Evolutionary conservation across 805 yeast species (phyloP).

Genomic region (Candida xyloterini): DNA sequence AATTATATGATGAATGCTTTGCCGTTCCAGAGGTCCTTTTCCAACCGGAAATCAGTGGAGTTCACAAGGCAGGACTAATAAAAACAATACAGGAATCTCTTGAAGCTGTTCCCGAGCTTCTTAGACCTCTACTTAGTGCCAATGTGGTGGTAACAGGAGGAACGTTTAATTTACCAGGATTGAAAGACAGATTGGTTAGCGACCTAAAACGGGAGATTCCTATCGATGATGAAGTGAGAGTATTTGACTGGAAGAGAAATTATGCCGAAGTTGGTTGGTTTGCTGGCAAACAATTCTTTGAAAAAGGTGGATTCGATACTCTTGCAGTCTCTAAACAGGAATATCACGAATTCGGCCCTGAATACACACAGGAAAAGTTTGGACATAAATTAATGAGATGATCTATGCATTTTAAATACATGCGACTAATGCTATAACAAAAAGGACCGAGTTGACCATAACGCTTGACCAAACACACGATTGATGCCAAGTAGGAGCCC

Average conservation of each 20-base stretch:
- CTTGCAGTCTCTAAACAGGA: constrained; percentile 72
- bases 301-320: constrained; percentile 43
- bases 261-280: constrained; percentile 49
- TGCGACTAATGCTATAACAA: constrained; percentile 39
- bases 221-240: constrained; percentile 62
- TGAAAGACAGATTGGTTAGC: constrained; percentile 53
- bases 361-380: constrained; percentile 34
- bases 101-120: constrained; percentile 65
- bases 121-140: constrained; percentile 71
- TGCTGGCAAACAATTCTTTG: constrained; percentile 49
- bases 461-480: constrained; percentile 42
- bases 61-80: constrained; percentile 76
- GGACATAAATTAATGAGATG: constrained; percentile 23
- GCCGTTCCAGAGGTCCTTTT: constrained; percentile 82
- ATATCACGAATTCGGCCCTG: constrained; percentile 79
- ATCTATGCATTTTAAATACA: constrained; percentile 14
- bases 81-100: constrained; percentile 68
- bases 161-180: constrained; percentile 65
- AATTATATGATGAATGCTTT: constrained; percentile 80
- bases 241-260: constrained; percentile 35
- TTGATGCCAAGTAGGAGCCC: constrained; percentile 42
- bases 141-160: constrained; percentile 87
- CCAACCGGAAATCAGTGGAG: constrained; percentile 78
- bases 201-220: constrained; percentile 71
- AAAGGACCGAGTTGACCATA: constrained; percentile 37